Conservation (phyloP, 257 asterid genomes). For the Rauvolfia tetraphylla region DNA sequence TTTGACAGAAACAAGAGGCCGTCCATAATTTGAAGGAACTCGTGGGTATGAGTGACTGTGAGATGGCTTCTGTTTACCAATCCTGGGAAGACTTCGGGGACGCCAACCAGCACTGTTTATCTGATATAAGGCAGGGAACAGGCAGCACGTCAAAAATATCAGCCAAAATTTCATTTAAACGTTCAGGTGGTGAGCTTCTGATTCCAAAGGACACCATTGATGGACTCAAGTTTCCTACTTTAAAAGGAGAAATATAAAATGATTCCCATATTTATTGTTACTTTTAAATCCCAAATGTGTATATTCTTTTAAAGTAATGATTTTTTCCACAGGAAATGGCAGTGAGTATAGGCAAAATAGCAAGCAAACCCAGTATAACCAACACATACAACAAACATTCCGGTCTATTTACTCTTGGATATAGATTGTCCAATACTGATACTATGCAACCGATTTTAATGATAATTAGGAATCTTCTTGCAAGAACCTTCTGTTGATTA, state of each 20-base stretch:
- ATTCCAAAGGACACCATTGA: neutral
- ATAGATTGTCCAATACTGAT: too few relatives aligned
- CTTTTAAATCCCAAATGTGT: neutral
- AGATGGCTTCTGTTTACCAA: constrained; percentile 25
- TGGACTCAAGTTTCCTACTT: neutral
- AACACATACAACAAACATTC: too few relatives aligned
- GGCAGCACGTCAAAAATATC: constrained; percentile 16
- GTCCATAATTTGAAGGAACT: constrained; percentile 31
- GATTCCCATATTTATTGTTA: neutral
- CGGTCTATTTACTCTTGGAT: too few relatives aligned
- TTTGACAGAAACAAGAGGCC: constrained; percentile 44
- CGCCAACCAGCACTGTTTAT: constrained; percentile 29
- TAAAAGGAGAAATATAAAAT: neutral
- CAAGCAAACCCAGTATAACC: too few relatives aligned
- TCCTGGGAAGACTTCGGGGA: constrained; percentile 34
- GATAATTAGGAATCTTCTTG: too few relatives aligned
- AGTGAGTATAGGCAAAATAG: too few relatives aligned
- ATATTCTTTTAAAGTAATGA: neutral
- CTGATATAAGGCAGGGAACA: constrained; percentile 36
- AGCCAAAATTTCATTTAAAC: neutral
- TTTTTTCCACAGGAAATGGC: neutral
- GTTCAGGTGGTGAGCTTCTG: neutral
- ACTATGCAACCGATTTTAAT: too few relatives aligned
- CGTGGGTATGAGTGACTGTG: constrained; percentile 65
- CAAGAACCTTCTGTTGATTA: neutral